These are phyloP conservation scores for Dactylis glomerata DNA, from an alignment of 176 grass and related monocot species.

Conservation along the genomic window DNA sequence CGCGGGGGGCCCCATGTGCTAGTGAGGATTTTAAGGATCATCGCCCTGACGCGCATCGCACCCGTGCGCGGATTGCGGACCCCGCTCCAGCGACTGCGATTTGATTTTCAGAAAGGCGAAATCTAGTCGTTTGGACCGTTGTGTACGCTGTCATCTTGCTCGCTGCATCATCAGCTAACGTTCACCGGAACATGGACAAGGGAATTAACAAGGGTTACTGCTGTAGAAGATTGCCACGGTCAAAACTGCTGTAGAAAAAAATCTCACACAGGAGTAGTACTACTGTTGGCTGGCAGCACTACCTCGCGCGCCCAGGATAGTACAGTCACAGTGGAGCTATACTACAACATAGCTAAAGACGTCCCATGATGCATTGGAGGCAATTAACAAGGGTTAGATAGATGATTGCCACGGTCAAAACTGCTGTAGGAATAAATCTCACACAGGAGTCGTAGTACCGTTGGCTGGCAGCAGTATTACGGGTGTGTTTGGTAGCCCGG, in stretches of 20 bases:
- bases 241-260: not conserved
- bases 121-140: constrained; percentile 2
- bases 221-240: not conserved
- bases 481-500: too few species aligned
- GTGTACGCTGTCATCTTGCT: too few species aligned
- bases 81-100: not conserved
- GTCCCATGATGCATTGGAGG: not conserved
- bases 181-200: not conserved
- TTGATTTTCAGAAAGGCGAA: not conserved
- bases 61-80: not conserved
- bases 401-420: too few species aligned
- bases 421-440: too few species aligned
- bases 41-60: not conserved
- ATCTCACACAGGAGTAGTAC: too few species aligned
- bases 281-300: too few species aligned
- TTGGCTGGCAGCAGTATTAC: too few species aligned
- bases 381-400: too few species aligned
- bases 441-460: too few species aligned
- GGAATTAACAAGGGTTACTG: not conserved
- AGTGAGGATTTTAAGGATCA: not conserved
- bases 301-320: too few species aligned
- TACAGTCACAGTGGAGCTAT: too few species aligned
- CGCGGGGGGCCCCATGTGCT: not conserved
- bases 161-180: not conserved
- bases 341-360: not conserved